Evolutionary conservation across 768 basidiomycete species (phyloP), one percentile per base, ranked within the genome.

Genomic region (Termitomyces sp.): DNA sequence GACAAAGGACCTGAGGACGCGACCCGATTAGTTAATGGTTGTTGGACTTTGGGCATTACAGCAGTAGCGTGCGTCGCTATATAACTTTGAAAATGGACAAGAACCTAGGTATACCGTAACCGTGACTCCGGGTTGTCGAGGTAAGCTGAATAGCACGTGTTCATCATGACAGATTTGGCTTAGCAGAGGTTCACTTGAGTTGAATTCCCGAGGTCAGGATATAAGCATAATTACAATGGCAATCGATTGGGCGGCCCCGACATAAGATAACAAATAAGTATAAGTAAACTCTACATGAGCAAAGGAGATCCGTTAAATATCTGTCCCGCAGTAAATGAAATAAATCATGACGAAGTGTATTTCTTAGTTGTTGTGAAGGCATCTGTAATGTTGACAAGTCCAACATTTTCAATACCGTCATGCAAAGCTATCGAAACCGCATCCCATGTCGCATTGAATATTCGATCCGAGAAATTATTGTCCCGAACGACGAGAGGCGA

Each of bases 401-500:
- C 68, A 43, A 76, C 65, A 46, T 61, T 69, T 31, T 63, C 57
- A 42, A 66, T 63, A 48, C 70, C 63, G 55, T 67, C 64, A 30
- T 61, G 52, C 44, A 76, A 67, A 37, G 77, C 78, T 33, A 54
- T 54, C 1, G 75, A 66, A n/a, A 75, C 69, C 10, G 75, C 76
- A 23, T 62, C 64, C 83, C 82, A 86, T 15, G 82, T 78, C 23
- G 62, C 48, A 52, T 79, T 79, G 62, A 86, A 80, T 12, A 64
- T 63, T 1, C 49, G 47, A 61, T 82, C 73, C 15, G 68, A 70
- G 50, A 78, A 68, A n/a, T 77, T 73, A 23, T 62, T 67, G 66
- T 87, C 85, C 17, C 70, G 72, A 44, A 83, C 81, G 44, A 84
- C 74, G 50, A 71, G 62, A 31, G 79, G 70, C 17, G 83, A 78